Evolutionary conservation across 2,329 filamentous ascomycete species (phyloP).

Genomic region (Mycosphaerella arachidis): DNA sequence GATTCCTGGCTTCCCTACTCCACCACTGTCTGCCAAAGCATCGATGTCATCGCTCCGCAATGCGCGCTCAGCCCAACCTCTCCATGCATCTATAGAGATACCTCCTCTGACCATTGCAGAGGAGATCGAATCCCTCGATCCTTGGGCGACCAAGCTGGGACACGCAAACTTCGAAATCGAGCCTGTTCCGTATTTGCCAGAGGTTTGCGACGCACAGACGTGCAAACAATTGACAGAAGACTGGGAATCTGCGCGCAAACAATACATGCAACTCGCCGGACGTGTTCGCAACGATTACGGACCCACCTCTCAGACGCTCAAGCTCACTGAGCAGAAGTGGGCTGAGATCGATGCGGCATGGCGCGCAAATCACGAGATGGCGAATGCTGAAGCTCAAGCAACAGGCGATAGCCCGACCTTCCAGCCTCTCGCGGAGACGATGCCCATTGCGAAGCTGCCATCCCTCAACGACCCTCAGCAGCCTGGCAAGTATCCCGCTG

Average conservation of each 20-base stretch:
- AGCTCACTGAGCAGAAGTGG: slow-evolving; percentile 85
- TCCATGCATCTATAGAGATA: slow-evolving; percentile 55
- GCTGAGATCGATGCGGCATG: slow-evolving; percentile 70
- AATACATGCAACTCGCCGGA: slow-evolving; percentile 84
- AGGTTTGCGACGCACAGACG: slow-evolving; percentile 53
- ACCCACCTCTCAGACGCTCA: slow-evolving; percentile 81
- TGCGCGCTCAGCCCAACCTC: slow-evolving; percentile 37
- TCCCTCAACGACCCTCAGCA: slow-evolving; percentile 61
- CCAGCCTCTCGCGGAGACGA: slow-evolving; percentile 41
- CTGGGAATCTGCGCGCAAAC: slow-evolving; percentile 77
- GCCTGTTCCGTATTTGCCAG: slow-evolving; percentile 73
- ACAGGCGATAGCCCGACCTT: slow-evolving; percentile 39
- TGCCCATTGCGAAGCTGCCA: slow-evolving; percentile 62
- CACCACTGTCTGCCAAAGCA: slow-evolving; percentile 70
- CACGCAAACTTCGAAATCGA: slow-evolving; percentile 90
- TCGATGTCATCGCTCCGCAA: slow-evolving; percentile 71
- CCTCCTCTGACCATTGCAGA: slow-evolving; percentile 56
- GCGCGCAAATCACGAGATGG: slow-evolving; percentile 64
- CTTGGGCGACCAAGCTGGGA: slow-evolving; percentile 79
- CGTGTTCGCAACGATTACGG: slow-evolving; percentile 89
- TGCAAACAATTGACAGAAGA: slow-evolving; percentile 66
- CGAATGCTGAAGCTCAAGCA: slow-evolving; percentile 39
- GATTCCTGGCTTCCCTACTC: slow-evolving; percentile 54
- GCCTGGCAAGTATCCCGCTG: slow-evolving; percentile 78
- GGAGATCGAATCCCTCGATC: slow-evolving; percentile 40